Conservation (phyloP, 768 basidiomycete species). For the Lactifluus pinguis region DNA sequence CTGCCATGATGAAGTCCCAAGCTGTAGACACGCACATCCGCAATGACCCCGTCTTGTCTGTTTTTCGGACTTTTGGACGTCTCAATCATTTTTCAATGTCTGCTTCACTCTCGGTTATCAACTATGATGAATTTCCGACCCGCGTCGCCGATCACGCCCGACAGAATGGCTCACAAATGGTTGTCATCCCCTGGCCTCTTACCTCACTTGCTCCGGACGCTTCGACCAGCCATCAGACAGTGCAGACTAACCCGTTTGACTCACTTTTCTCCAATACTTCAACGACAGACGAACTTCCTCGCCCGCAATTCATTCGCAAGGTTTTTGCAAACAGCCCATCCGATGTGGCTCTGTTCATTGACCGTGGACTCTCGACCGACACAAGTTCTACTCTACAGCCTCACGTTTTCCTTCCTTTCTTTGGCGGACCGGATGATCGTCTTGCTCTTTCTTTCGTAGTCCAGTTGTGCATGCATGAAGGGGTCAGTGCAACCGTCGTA, state of each 20-base stretch:
- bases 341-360: slow-evolving; percentile 83
- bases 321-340: slow-evolving; percentile 64
- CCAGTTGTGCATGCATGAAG: slow-evolving; percentile 62
- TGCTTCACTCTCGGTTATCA: slow-evolving; percentile 66
- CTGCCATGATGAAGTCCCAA: slow-evolving; percentile 75
- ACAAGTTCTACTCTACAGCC: slow-evolving; percentile 29
- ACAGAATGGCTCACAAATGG: slow-evolving; percentile 54
- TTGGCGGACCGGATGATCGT: slow-evolving; percentile 91
- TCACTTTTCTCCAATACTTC: slow-evolving; percentile 54
- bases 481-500: slow-evolving; percentile 65
- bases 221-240: slow-evolving; percentile 16
- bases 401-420: slow-evolving; percentile 82
- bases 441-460: slow-evolving; percentile 73
- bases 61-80: slow-evolving; percentile 71
- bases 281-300: slow-evolving; percentile 43
- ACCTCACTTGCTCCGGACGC: slow-evolving; percentile 24
- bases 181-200: slow-evolving; percentile 79
- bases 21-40: slow-evolving; percentile 60
- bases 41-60: slow-evolving; percentile 61
- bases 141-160: slow-evolving; percentile 54
- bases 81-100: slow-evolving; percentile 59
- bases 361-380: slow-evolving; percentile 43
- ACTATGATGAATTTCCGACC: slow-evolving; percentile 60
- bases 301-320: slow-evolving; percentile 78
- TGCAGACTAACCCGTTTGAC: slow-evolving; percentile 58